phyloP scores from a whole-genome alignment of 345 rosid genomes.

The Linum lewisii region DNA sequence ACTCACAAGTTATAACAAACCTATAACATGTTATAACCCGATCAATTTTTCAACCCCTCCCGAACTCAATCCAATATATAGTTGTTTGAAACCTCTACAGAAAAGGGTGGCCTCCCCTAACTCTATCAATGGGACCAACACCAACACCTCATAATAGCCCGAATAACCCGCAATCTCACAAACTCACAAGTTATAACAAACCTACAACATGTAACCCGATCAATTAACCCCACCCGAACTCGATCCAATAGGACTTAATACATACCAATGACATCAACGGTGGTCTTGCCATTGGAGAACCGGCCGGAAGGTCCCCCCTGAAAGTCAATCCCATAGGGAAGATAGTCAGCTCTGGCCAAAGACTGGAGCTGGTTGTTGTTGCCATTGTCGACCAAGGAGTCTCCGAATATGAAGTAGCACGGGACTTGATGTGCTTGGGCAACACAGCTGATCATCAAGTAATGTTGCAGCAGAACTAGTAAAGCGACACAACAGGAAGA shows the following conservation, averaged over 20 bases:
- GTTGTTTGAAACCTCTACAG: no score
- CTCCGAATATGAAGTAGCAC: conserved; percentile 21
- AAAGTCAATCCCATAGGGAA: conserved; percentile 19
- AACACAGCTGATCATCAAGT: no score
- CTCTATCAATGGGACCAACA: no score
- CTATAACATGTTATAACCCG: no score
- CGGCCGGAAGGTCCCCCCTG: conserved; percentile 13
- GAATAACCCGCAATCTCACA: no score
- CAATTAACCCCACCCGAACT: background rate
- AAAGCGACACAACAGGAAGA: background rate
- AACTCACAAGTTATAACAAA: background rate
- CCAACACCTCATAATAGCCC: no score
- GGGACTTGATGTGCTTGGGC: conserved; percentile 9
- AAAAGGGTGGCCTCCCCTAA: no score
- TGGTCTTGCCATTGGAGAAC: conserved; percentile 15
- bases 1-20: no score
- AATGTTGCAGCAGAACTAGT: background rate
- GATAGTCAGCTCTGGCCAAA: conserved; percentile 10
- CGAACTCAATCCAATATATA: no score
- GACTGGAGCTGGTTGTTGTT: conserved; percentile 15
- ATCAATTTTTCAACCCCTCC: no score
- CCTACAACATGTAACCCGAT: background rate
- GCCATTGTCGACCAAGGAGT: conserved; percentile 20
- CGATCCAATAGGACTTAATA: no score
- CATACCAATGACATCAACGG: conserved; percentile 16